These are phyloP conservation scores for Yamadazyma conglobata DNA, from an alignment of 1,139 yeast genomes.

Conservation along the genomic window DNA sequence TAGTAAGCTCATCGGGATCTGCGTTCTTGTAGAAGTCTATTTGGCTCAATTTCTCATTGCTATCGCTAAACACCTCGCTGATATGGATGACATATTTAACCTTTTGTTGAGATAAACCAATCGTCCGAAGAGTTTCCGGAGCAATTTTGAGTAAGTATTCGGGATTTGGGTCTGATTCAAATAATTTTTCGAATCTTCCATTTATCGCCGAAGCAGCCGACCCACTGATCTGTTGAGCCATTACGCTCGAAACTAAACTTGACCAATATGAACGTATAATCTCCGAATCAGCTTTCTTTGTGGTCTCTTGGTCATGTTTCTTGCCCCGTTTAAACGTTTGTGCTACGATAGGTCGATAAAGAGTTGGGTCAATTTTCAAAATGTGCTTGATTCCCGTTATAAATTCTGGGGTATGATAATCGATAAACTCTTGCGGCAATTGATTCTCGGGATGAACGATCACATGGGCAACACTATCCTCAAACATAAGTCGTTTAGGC, in stretches of 20 bases:
- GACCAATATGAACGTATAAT: conserved; percentile 41
- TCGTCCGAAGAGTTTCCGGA: conserved; percentile 49
- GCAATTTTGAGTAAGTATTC: conserved; percentile 36
- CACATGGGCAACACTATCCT: conserved; percentile 26
- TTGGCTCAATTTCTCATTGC: conserved; percentile 34
- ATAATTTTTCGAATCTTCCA: conserved; percentile 37
- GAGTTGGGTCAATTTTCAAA: conserved; percentile 39
- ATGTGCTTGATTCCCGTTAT: conserved; percentile 40
- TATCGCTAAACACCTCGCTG: conserved; percentile 51
- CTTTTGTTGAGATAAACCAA: conserved; percentile 73
- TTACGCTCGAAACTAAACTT: conserved; percentile 42
- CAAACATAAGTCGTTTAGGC: conserved; percentile 16
- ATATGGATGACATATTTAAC: conserved; percentile 61
- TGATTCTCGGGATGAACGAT: conserved; percentile 23
- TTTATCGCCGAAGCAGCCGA: conserved; percentile 72
- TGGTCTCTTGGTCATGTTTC: conserved; percentile 17
- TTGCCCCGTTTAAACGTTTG: conserved; percentile 30
- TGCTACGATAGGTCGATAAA: conserved; percentile 32
- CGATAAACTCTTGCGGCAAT: conserved; percentile 40
- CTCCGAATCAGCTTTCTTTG: conserved; percentile 18
- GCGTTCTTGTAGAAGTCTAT: conserved; percentile 34
- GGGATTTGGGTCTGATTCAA: conserved; percentile 51
- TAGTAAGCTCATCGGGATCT: conserved; percentile 47
- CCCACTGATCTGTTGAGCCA: conserved; percentile 85
- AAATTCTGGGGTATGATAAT: conserved; percentile 43